These are phyloP conservation scores for Acanthamoeba triangularis DNA, from an alignment of 208 protist genomes.

Conservation along the genomic window DNA sequence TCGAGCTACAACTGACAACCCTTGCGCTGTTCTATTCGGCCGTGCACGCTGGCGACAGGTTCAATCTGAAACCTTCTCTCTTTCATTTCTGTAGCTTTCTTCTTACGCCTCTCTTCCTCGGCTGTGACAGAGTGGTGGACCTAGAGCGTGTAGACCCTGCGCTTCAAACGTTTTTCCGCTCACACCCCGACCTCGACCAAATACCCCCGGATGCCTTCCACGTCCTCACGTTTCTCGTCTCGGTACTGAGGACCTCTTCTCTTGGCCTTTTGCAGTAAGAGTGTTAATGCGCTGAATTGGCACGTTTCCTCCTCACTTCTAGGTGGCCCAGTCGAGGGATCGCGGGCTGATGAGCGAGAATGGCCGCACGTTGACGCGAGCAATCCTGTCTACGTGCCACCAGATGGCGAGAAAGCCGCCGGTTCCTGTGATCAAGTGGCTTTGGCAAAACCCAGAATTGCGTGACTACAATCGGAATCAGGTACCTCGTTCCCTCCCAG, in stretches of 20 bases:
- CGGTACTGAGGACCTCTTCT: neutral
- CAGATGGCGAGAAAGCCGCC: neutral
- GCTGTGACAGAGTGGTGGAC: neutral
- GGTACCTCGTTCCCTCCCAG: neutral
- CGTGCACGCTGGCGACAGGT: neutral
- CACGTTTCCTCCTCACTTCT: neutral
- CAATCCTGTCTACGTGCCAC: neutral
- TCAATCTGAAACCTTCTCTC: neutral
- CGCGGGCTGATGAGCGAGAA: neutral
- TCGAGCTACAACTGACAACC: neutral
- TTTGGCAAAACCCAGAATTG: neutral
- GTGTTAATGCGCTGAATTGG: no score
- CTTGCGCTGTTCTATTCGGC: neutral
- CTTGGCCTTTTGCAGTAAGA: neutral
- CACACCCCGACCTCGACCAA: neutral
- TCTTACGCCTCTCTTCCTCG: neutral
- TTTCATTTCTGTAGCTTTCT: neutral
- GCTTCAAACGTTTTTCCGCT: neutral
- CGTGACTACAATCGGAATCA: neutral
- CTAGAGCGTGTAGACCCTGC: neutral
- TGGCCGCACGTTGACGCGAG: neutral
- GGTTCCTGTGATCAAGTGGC: neutral
- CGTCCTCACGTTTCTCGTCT: neutral
- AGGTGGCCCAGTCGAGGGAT: neutral
- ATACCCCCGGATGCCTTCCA: neutral